phyloP scores from a whole-genome alignment of 2,329 filamentous ascomycete species.

The Orbilia quercus region DNA sequence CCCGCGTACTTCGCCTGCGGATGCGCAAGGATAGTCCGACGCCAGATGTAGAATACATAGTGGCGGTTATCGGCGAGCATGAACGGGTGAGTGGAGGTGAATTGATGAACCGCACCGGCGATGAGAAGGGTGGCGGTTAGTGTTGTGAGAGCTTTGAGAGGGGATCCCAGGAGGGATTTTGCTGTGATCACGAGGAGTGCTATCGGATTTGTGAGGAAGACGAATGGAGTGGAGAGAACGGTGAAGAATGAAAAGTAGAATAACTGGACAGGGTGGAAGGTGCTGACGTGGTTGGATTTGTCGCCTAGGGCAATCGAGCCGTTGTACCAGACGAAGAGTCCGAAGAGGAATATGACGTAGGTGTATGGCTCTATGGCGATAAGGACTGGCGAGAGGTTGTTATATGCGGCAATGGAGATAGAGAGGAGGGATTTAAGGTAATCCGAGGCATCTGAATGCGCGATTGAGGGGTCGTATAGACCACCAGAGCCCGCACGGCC shows the following conservation, averaged over 20 bases:
- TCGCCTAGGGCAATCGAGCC: conserved; percentile 92
- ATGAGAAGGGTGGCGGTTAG: conserved; percentile 64
- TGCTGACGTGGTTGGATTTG: conserved; percentile 92
- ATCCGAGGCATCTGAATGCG: conserved; percentile 65
- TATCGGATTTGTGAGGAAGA: conserved; percentile 67
- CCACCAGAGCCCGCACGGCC: conserved; percentile 35
- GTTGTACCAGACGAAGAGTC: conserved; percentile 83
- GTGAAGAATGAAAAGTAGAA: conserved; percentile 95
- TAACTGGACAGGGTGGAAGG: conserved; percentile 89
- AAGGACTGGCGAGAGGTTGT: conserved; percentile 64
- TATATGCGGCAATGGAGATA: conserved; percentile 70
- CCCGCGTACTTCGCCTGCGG: conserved; percentile 74
- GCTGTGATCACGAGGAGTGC: conserved; percentile 19
- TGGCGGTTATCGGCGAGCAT: conserved; percentile 96
- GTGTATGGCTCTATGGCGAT: conserved; percentile 68
- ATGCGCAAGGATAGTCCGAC: conserved; percentile 78
- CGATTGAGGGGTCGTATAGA: conserved; percentile 43
- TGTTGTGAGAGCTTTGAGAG: conserved; percentile 46
- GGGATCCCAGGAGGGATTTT: conserved; percentile 47
- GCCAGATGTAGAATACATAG: conserved; percentile 97
- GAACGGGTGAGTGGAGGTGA: conserved; percentile 95
- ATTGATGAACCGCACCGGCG: conserved; percentile 73
- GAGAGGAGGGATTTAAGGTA: conserved; percentile 71
- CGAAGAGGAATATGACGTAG: conserved; percentile 75
- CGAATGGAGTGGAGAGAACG: conserved; percentile 85